Base-by-base conservation (phyloP, 192 early-diverging fungal genomes). In the Coemansia sp. region DNA sequence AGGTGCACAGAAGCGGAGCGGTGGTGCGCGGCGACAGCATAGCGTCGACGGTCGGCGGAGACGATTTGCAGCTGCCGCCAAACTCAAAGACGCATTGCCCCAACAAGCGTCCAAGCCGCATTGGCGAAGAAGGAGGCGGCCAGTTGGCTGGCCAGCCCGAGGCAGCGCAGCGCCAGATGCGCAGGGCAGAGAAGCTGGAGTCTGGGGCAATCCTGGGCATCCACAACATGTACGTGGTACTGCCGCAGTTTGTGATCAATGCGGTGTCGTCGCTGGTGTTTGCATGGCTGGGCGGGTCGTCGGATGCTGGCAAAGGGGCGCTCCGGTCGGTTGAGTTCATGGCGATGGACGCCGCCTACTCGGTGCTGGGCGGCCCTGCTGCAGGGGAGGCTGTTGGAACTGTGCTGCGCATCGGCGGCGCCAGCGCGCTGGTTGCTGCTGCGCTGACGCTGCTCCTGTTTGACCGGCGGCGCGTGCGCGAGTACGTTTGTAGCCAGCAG, bases 181-280 rank as follows among this genome's bases (percentile, higher is more conserved):
- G 43, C 33, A 15, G 14, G 33, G 14, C 30, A 49, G 57, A 60
- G 51, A 49, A 48, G 20, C 68, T 77, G 39, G 80, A 77, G 20
- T 87, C 90, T 1, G 92, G 92, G 10, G 84, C 92, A 58, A 87
- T 95, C 10, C 76, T 97, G 41, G 97, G 96, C 1, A 94, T 99
- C 34, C 95, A 97, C 75, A 99, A 99, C 73, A 93, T 98, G 84
- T 97, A 95, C 69, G 93, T 99, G 70, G 94, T 95, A 16, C 76
- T 96, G 30, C 97, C 97, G 35, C 97, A 99, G 81, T 94, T 99
- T 81, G 82, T 89, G 0, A 89, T 83, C 53, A 83, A 83, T 46
- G 80, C 63, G 9, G 34, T 83, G 5, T 77, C 80, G 33, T 71
- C 80, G 26, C 63, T 83, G 52, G 63, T 83, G 15, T 83, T 83